Percentiles rank a stretch among this genome's conserved stretches.
Conservation (phyloP, 176 grass and related monocot species). For the Bromus sterilis region DNA sequence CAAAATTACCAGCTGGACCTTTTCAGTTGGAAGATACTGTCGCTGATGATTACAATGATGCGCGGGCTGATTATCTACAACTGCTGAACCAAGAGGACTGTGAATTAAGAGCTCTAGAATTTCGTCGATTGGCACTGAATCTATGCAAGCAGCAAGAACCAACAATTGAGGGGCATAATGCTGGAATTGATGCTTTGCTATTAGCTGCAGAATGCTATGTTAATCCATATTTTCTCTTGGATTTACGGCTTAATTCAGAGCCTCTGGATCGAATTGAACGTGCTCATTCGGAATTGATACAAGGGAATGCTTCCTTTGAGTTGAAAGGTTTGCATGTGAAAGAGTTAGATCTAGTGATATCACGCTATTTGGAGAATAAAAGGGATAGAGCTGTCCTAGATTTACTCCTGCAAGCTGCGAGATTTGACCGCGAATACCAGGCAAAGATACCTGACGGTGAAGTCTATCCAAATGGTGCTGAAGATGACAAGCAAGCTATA, state of each 20-base stretch:
- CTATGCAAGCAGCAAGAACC: constrained; percentile 59
- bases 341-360: constrained; percentile 41
- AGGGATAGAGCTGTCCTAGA: constrained; percentile 82
- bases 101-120: constrained; percentile 68
- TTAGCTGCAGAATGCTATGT: constrained; percentile 89
- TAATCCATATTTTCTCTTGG: constrained; percentile 80
- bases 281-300: constrained; percentile 47
- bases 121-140: constrained; percentile 73
- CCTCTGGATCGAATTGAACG: constrained; percentile 51
- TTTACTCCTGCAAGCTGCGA: constrained; percentile 80
- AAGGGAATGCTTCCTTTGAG: constrained; percentile 32
- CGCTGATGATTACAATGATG: constrained; percentile 66
- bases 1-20: constrained; percentile 20
- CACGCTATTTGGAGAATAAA: constrained; percentile 60
- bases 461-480: constrained; percentile 29
- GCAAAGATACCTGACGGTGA: constrained; percentile 36
- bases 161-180: constrained; percentile 70
- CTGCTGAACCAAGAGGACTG: constrained; percentile 65
- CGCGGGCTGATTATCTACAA: constrained; percentile 76
- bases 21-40: constrained; percentile 62
- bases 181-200: constrained; percentile 86
- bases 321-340: constrained; percentile 38
- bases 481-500: constrained; percentile 46
- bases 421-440: constrained; percentile 62
- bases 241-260: constrained; percentile 50